These are phyloP conservation scores for Conticribra guillardii DNA, from an alignment of 108 stramenopile genomes.

Conservation along the genomic window DNA sequence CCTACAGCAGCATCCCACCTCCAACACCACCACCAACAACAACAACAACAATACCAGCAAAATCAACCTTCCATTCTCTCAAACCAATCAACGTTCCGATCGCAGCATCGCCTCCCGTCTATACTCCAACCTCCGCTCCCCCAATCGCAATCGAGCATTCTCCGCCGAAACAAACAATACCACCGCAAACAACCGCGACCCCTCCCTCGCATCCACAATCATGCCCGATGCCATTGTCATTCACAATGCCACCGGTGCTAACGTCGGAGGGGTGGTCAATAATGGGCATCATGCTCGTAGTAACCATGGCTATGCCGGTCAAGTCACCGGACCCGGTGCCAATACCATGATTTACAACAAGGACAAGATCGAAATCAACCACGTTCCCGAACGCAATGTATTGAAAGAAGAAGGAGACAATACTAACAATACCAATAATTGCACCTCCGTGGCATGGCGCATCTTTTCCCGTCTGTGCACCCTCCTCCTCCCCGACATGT, in stretches of 20 bases:
- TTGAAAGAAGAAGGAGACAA: background rate
- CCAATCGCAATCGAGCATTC: conserved; percentile 20
- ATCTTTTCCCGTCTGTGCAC: conserved; percentile 42
- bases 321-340: conserved; percentile 22
- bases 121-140: conserved; percentile 6
- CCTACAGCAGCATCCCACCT: background rate
- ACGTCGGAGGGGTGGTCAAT: conserved; percentile 2
- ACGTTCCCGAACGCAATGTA: conserved; percentile 48
- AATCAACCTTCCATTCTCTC: too few species aligned
- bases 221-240: conserved; percentile 33
- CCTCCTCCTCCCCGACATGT: conserved; percentile 27
- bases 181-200: conserved; percentile 21
- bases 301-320: background rate
- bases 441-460: conserved; percentile 25
- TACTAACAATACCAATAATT: conserved; percentile 16
- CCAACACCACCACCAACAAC: background rate
- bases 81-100: too few species aligned
- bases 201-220: conserved; percentile 39
- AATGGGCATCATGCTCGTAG: background rate
- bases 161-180: conserved; percentile 13
- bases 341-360: conserved; percentile 10
- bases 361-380: conserved; percentile 45
- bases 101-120: conserved; percentile 1
- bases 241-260: conserved; percentile 1
- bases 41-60: background rate